Percentiles rank a stretch among this genome's conserved stretches.
phyloP scores from a whole-genome alignment of 139 green algal species.

The Micractinium conductrix region DNA sequence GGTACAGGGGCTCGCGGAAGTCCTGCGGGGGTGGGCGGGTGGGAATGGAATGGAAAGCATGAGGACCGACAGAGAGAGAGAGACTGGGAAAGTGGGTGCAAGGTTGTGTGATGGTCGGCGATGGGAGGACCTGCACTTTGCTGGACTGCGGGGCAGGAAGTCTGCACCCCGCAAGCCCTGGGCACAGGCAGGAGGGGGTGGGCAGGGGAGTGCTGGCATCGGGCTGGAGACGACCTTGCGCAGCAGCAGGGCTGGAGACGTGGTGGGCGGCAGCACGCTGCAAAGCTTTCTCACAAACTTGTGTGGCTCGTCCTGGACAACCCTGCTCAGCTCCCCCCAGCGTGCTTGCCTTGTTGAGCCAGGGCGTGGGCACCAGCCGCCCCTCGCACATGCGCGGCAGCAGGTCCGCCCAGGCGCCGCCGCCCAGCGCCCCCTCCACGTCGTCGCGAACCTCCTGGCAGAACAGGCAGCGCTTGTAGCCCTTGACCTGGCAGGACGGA shows the following conservation, averaged over 20 bases:
- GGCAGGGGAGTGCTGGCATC: too few species aligned
- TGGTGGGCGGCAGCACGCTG: not conserved
- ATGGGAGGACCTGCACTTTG: too few species aligned
- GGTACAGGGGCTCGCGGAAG: conserved; percentile 73
- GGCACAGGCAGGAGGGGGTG: not conserved
- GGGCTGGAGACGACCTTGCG: too few species aligned
- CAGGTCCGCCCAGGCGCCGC: conserved; percentile 20
- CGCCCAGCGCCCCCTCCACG: conserved; percentile 52
- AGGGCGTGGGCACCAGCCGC: conserved; percentile 67
- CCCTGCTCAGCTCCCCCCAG: not conserved
- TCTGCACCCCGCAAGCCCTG: too few species aligned
- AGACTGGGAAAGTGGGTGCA: not conserved
- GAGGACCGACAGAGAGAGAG: not conserved
- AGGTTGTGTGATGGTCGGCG: too few species aligned
- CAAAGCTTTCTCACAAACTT: not conserved
- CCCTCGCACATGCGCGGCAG: conserved; percentile 55
- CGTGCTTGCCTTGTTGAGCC: conserved; percentile 68
- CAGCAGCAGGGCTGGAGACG: not conserved
- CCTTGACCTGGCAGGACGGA: conserved; percentile 25
- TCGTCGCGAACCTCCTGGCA: conserved; percentile 59
- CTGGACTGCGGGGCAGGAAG: too few species aligned
- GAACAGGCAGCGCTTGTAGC: conserved; percentile 60
- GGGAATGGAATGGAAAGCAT: not conserved
- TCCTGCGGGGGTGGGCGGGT: conserved; percentile 23
- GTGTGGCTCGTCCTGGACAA: too few species aligned